Evolutionary conservation across 2,329 filamentous ascomycete species (phyloP), one percentile per base, ranked within the genome.

Genomic region (Aspergillus luchuensis): DNA sequence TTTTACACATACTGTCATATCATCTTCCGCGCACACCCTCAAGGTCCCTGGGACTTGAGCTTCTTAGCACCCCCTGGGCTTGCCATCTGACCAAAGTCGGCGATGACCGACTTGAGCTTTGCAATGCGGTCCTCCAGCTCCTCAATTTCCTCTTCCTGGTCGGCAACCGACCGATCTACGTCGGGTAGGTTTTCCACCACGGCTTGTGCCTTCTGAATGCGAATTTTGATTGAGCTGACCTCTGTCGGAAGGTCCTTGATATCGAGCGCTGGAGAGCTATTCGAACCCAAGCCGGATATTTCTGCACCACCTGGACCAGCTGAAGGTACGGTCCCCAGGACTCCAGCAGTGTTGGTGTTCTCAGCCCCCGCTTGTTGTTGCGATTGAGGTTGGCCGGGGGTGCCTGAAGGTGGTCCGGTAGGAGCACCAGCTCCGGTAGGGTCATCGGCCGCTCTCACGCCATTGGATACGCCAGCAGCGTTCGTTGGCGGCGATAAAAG

Each of bases 211-310:
- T 89, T 89, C 74, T 92, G 89, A 60, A 98, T 85, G 76, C 91
- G 91, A 76, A 93, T 88, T 76, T 91, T 93, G 69, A 97, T 82
- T 38, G 85, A 84, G 71, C 92, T 90, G 1, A 91, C 90, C 38
- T 91, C 91, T 2, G 87, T 85, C 2, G 90, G 87, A 15, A 98
- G 85, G 68, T 96, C 90, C 74, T 96, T 96, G 63, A 85, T 82
- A 62, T 87, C 83, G 49, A 89, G 77, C 17, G 82, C 77, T 82
- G 76, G 69, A 71, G 72, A 72, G 57, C 66, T 63, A 54, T 64
- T 72, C 28, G 71, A 67, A 13, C 67, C 69, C 28, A 72, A 61
- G 2, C 63, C 64, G 19, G 69, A 52, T 25, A 70, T 64, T 13
- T 69, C 71, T 30, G 67, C 67, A 21, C 63, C 51, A 21, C 62